These are phyloP conservation scores for Candida tetrigidarum DNA, from an alignment of 1,139 yeast genomes.

Conservation along the genomic window DNA sequence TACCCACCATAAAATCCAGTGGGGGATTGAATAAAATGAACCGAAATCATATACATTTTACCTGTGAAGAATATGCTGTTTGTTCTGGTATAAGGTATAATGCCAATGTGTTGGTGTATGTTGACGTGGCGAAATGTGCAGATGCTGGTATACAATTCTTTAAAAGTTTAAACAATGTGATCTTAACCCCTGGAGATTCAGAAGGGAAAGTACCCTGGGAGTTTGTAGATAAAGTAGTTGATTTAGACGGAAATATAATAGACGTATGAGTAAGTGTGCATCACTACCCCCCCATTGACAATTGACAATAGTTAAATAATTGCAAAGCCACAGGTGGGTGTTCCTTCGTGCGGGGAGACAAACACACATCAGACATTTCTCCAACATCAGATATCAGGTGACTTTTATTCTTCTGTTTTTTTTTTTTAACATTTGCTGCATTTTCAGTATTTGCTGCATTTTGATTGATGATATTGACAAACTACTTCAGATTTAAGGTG, in stretches of 20 bases:
- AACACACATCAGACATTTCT: no score
- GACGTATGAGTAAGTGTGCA: constrained; percentile 15
- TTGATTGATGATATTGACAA: background rate
- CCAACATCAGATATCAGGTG: background rate
- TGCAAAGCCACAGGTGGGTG: no score
- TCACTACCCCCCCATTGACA: no score
- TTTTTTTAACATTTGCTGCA: no score
- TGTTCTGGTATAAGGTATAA: constrained; percentile 75
- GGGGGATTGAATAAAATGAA: constrained; percentile 72
- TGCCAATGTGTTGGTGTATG: constrained; percentile 62
- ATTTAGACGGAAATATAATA: constrained; percentile 20
- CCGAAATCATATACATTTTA: constrained; percentile 83
- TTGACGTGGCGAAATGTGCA: constrained; percentile 56
- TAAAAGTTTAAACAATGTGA: constrained; percentile 74
- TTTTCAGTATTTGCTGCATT: no score
- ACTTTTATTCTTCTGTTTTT: background rate
- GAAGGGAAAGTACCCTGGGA: constrained; percentile 54
- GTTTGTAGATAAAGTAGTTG: constrained; percentile 45
- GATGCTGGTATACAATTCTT: constrained; percentile 56
- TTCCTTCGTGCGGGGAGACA: no score
- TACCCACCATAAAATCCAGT: constrained; percentile 49
- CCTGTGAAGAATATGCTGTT: constrained; percentile 34
- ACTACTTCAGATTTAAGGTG: background rate
- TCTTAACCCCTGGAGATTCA: constrained; percentile 64
- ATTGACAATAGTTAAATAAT: no score